Base-by-base conservation (phyloP, 139 green algal genomes). In the Micractinium sp. region DNA sequence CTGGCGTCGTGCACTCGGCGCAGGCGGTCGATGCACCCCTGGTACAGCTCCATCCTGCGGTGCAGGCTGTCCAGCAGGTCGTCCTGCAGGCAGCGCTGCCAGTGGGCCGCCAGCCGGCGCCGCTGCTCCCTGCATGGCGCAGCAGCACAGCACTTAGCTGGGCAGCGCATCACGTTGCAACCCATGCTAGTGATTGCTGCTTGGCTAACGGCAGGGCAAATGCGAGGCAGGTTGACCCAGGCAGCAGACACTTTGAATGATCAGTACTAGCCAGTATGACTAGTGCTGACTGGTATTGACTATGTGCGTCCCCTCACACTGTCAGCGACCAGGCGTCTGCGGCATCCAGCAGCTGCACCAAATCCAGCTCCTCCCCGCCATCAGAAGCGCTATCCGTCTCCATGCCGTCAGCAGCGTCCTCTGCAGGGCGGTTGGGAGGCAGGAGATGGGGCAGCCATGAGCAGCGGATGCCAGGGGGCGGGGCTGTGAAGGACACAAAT, bases 61-160 rank as follows among this genome's bases (percentile, higher is more conserved):
- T 96, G 95, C 82, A 95, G 97, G 93, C 99, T 96, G 87, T 98
- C 95, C 81, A 98, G 25, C 84, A 88, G 63, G 1, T 23, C 41
- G 27, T 60, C 36, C 25, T 38, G 25, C 75, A 56, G 29, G 27
- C 16, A 16, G 31, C 9, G 2, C 31, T 5, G 14, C 69, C 77
- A 99, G 93, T 92, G 98, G 94, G 16, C 94, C 91, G 90, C 96
- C 98, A 94, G 95, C 97, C 39, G 94, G 94, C 39, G 84, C 38
- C 84, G 67, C 84, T 85, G 19, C 76, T 78, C 14, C 75, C 76
- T 81, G 67, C 74, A 76, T n/a, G n/a, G 38, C 39, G 56, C 18
- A 39, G 47, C 5, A 56, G 47, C 47, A 56, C 47, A 56, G 47
- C 22, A 27, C 2, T 27, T 12, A n/a, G 66, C 2, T n/a, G 25